Percentiles rank a stretch among this genome's conserved stretches.
phyloP scores from a whole-genome alignment of 202 grass and related monocot species.

The Panicum hallii region DNA sequence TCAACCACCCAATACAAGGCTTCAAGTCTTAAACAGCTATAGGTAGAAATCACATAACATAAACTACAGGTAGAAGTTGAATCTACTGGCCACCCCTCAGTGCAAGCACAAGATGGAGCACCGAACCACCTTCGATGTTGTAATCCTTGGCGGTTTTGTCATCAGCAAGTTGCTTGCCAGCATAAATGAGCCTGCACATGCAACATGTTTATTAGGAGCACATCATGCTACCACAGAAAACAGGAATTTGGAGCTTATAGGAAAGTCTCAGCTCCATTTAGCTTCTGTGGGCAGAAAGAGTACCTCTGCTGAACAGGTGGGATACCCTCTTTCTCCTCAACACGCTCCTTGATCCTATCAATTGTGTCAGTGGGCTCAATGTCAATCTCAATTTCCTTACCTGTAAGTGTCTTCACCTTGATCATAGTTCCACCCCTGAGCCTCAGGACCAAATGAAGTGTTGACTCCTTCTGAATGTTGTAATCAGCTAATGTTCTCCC shows the following conservation, averaged over 20 bases:
- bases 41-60: slow-evolving; percentile 9
- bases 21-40: slow-evolving; percentile 8
- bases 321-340: slow-evolving; percentile 89
- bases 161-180: slow-evolving; percentile 93
- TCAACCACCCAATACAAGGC: slow-evolving; percentile 28
- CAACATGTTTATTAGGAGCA: neutral
- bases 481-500: slow-evolving; percentile 75
- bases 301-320: slow-evolving; percentile 83
- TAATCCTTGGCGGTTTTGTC: slow-evolving; percentile 95
- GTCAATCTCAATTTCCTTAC: slow-evolving; percentile 79
- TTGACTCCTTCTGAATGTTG: slow-evolving; percentile 94
- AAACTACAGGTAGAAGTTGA: neutral
- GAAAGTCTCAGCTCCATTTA: neutral
- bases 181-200: slow-evolving; percentile 82
- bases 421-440: slow-evolving; percentile 81
- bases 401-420: slow-evolving; percentile 86
- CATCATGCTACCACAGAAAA: neutral
- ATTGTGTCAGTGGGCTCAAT: slow-evolving; percentile 77
- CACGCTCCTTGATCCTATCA: slow-evolving; percentile 81
- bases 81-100: slow-evolving; percentile 73
- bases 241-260: neutral
- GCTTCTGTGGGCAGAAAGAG: neutral
- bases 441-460: slow-evolving; percentile 74
- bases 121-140: slow-evolving; percentile 94
- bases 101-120: slow-evolving; percentile 94